Conservation (phyloP, 129 eudicot genomes). For the Kitagawia praeruptora region DNA sequence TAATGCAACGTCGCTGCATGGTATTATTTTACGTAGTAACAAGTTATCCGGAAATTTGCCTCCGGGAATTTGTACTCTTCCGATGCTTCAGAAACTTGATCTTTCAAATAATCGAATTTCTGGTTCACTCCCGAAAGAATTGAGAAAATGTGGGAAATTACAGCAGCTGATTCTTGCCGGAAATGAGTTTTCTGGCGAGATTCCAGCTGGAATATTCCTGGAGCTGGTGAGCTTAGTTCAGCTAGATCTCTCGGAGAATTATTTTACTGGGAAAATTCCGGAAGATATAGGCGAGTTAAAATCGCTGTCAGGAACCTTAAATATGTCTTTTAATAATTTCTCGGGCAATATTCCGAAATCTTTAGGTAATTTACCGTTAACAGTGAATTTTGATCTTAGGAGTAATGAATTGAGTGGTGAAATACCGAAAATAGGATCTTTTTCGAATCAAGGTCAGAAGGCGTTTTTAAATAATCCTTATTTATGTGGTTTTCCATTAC, state of each 20-base stretch:
- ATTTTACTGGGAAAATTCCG: conserved; percentile 53
- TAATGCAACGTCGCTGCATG: conserved; percentile 86
- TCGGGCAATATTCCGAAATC: conserved; percentile 69
- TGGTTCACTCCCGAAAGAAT: conserved; percentile 38
- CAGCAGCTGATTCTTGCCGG: conserved; percentile 57
- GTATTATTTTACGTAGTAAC: conserved; percentile 60
- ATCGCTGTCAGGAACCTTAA: conserved; percentile 71
- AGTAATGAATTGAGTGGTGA: conserved; percentile 62
- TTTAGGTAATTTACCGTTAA: conserved; percentile 70
- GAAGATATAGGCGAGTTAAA: conserved; percentile 77
- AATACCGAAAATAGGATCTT: conserved; percentile 78
- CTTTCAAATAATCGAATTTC: conserved; percentile 56
- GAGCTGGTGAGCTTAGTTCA: conserved; percentile 59
- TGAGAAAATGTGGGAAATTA: conserved; percentile 58
- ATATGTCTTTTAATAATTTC: conserved; percentile 64
- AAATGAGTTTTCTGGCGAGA: conserved; percentile 56
- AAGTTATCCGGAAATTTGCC: conserved; percentile 72
- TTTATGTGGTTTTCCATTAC: conserved; percentile 83
- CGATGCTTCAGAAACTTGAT: conserved; percentile 71
- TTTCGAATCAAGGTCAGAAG: conserved; percentile 82
- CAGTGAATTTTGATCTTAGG: conserved; percentile 81
- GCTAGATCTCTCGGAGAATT: conserved; percentile 65
- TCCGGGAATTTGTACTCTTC: conserved; percentile 48
- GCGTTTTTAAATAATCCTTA: conserved; percentile 69
- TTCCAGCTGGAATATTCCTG: conserved; percentile 64